Evolutionary conservation across 2,329 filamentous ascomycete species (phyloP).

Genomic region (Colletotrichum sojae): DNA sequence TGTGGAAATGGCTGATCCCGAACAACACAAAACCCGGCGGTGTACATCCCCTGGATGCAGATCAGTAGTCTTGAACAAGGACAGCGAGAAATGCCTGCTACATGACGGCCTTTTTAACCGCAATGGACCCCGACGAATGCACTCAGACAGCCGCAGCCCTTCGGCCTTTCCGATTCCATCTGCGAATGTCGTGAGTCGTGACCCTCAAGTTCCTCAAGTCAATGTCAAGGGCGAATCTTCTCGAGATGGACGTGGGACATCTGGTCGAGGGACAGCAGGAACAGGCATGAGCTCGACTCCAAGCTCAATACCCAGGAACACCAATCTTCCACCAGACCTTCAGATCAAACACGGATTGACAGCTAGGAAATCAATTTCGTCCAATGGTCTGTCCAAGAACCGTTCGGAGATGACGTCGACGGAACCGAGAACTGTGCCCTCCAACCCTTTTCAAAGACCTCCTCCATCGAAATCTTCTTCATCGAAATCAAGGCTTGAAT

Average conservation of each 20-base stretch:
- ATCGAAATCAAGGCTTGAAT: not conserved
- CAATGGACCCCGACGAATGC: not conserved
- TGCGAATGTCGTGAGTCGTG: not conserved
- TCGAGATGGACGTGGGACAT: not conserved
- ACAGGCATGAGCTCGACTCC: not conserved
- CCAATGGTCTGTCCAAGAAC: not conserved
- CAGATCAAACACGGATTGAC: constrained; percentile 14
- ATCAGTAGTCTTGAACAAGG: not conserved
- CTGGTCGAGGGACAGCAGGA: not conserved
- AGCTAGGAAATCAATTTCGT: constrained; percentile 22
- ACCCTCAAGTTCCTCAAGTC: not conserved
- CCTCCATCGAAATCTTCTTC: not conserved
- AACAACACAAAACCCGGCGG: too few relatives aligned
- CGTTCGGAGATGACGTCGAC: not conserved
- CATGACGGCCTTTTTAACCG: not conserved
- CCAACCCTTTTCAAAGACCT: not conserved
- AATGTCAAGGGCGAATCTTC: not conserved
- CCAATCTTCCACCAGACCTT: constrained; percentile 24
- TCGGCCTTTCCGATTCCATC: not conserved
- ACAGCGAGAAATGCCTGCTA: not conserved
- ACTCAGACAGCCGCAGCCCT: not conserved
- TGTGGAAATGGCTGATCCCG: not conserved
- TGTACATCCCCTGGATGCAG: constrained; percentile 1
- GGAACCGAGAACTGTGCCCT: not conserved
- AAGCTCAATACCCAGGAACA: constrained; percentile 10